phyloP scores from a whole-genome alignment of 2,329 filamentous ascomycete species.

The Arthrobotrys conoides region DNA sequence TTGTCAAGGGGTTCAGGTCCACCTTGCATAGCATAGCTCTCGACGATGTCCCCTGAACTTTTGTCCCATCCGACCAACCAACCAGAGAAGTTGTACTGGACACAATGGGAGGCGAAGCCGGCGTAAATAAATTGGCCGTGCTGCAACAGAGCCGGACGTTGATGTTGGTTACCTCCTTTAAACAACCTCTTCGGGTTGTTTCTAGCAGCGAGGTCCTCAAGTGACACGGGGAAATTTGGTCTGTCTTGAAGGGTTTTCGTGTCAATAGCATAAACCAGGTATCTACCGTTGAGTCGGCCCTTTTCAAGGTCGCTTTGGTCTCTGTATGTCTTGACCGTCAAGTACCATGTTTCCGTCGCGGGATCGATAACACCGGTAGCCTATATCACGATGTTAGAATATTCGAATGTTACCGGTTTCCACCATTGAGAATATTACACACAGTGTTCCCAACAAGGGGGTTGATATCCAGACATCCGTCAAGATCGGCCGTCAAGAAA shows the following conservation, averaged over 20 bases:
- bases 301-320: constrained; percentile 67
- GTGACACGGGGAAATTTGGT: constrained; percentile 67
- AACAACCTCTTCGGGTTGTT: constrained; percentile 70
- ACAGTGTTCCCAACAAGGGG: constrained; percentile 69
- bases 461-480: constrained; percentile 70
- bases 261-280: constrained; percentile 69
- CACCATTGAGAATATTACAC: constrained; percentile 3
- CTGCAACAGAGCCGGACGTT: constrained; percentile 69
- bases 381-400: constrained; percentile 26
- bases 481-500: constrained; percentile 69
- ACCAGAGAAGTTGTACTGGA: constrained; percentile 71
- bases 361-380: constrained; percentile 72
- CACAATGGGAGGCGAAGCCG: constrained; percentile 71
- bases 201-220: constrained; percentile 68
- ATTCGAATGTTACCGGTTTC: too few relatives aligned
- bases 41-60: constrained; percentile 68
- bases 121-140: constrained; percentile 70
- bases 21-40: constrained; percentile 69
- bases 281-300: constrained; percentile 68
- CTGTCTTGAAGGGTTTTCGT: constrained; percentile 69
- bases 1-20: constrained; percentile 67
- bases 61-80: constrained; percentile 71
- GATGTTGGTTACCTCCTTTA: constrained; percentile 70
- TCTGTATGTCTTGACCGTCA: constrained; percentile 70
- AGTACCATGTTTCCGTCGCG: constrained; percentile 70